phyloP scores from a whole-genome alignment of 768 basidiomycete species.

The Amanita pallidorosea region DNA sequence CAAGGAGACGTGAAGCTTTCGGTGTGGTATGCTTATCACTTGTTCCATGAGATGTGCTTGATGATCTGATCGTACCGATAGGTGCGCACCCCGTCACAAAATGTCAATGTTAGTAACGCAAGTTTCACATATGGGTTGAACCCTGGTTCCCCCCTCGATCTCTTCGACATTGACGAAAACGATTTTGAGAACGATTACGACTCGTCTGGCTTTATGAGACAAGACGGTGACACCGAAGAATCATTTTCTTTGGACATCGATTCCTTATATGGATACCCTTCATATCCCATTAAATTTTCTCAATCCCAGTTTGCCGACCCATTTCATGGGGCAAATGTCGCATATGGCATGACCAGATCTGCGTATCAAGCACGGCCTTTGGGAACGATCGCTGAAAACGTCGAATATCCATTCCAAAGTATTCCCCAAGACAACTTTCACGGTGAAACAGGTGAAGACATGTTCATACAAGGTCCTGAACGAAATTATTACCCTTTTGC shows the following conservation, averaged over 20 bases:
- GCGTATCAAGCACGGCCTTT: conserved; percentile 15
- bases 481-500: conserved; percentile 6
- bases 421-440: conserved; percentile 2
- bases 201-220: conserved; percentile 17
- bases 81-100: conserved; percentile 22
- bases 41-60: conserved; percentile 12
- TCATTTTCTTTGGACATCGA: conserved; percentile 25
- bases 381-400: conserved; percentile 27
- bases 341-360: conserved; percentile 9
- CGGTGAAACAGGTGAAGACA: conserved; percentile 1
- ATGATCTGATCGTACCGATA: conserved; percentile 9
- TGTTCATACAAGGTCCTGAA: conserved; percentile 10
- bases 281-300: conserved; percentile 16
- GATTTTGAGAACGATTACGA: conserved; percentile 39
- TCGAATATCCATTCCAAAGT: conserved; percentile 33
- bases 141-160: conserved; percentile 36
- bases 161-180: conserved; percentile 72
- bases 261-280: conserved; percentile 22
- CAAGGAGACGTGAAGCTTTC: conserved; percentile 33
- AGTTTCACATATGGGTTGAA: conserved; percentile 24
- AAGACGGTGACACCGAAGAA: conserved; percentile 23
- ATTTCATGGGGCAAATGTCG: conserved; percentile 17
- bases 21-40: conserved; percentile 24
- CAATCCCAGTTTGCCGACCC: conserved; percentile 26
- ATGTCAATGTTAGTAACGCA: conserved; percentile 14